Evolutionary conservation across 108 stramenopile genomes (phyloP), one percentile per base, ranked within the genome.

Genomic region (Cyclostephanos invisitatus): DNA sequence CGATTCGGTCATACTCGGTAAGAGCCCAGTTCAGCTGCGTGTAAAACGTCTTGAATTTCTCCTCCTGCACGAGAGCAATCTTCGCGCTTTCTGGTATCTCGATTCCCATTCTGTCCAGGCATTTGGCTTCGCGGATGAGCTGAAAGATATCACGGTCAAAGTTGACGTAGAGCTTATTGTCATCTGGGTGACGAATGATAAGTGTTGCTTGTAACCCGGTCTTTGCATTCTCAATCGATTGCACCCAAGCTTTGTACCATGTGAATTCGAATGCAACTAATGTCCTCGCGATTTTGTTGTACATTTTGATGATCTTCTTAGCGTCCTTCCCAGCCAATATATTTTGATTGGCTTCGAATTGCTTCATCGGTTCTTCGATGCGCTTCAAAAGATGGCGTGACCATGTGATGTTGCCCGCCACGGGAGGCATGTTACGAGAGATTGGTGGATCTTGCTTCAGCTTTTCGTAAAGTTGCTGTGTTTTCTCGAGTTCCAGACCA

Each of bases 211-310:
- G 93, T 35, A 96, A 84, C 11, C 96, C 96, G 27, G 91, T 88
- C 83, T 94, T 96, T 56, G 96, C 94, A 51, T 90, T 83, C 25
- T 94, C 94, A 38, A 96, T 92, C 27, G 83, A 83, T 64, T 91
- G 87, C 8, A 88, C 84, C 96, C 96, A 96, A 46, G 96, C 94
- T 83, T 96, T 93, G 61, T 91, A 91, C 96, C 94, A 96, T 10
- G 90, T 87, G 68, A 93, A 94, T 77, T 96, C 96, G 65, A 94
- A 96, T 20, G 87, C 88, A 17, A 96, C 93, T 29, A 96, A 83
- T 22, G 94, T 93, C 12, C 90, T 78, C 35, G 96, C 96, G 20
- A 96, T 84, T 76, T 93, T 94, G 85, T 96, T 96, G 88, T 96
- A 96, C 69, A 88, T 88, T 81, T 93, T 93, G 84, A 96, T 91